A percentile compares a stretch with the other conserved stretches of the same genome.
These are phyloP conservation scores for Paxillus ammoniavirescens DNA, from an alignment of 768 basidiomycete genomes.

Conservation along the genomic window DNA sequence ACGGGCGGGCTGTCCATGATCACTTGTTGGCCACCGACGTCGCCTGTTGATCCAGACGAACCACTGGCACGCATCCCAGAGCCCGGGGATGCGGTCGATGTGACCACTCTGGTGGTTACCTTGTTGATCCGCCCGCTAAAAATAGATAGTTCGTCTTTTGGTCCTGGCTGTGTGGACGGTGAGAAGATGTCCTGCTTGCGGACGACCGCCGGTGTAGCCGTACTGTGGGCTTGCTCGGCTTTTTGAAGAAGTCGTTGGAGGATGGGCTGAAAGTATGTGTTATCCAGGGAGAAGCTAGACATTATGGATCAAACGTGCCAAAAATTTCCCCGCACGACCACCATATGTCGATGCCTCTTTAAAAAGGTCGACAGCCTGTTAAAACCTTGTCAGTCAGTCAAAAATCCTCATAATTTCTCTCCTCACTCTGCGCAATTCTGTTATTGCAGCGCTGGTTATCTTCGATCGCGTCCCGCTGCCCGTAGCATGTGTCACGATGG, in stretches of 20 bases:
- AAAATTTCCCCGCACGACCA: conserved; percentile 67
- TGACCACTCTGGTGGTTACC: conserved; percentile 45
- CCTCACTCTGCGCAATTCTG: conserved; percentile 49
- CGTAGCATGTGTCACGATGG: conserved; percentile 70
- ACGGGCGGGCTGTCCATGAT: conserved; percentile 23
- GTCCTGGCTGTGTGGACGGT: conserved; percentile 41
- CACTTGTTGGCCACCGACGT: conserved; percentile 33
- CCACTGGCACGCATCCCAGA: not conserved
- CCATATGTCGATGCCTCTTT: conserved; percentile 59
- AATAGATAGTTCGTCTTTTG: conserved; percentile 70
- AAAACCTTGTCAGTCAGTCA: not conserved
- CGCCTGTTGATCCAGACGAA: conserved; percentile 16
- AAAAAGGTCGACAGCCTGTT: conserved; percentile 60
- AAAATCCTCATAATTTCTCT: not conserved
- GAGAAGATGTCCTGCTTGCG: conserved; percentile 58
- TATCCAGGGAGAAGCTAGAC: conserved; percentile 2
- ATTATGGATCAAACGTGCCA: conserved; percentile 40
- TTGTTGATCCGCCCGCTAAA: conserved; percentile 77
- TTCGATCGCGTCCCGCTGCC: conserved; percentile 47
- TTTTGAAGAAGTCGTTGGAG: conserved; percentile 59
- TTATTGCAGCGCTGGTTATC: conserved; percentile 66
- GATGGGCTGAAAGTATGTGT: conserved; percentile 50
- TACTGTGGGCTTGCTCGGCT: conserved; percentile 52
- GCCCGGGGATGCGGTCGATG: conserved; percentile 19
- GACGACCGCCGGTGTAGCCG: conserved; percentile 42